Conservation (phyloP, 208 protist genomes). For the Wallacemonas sp. region DNA sequence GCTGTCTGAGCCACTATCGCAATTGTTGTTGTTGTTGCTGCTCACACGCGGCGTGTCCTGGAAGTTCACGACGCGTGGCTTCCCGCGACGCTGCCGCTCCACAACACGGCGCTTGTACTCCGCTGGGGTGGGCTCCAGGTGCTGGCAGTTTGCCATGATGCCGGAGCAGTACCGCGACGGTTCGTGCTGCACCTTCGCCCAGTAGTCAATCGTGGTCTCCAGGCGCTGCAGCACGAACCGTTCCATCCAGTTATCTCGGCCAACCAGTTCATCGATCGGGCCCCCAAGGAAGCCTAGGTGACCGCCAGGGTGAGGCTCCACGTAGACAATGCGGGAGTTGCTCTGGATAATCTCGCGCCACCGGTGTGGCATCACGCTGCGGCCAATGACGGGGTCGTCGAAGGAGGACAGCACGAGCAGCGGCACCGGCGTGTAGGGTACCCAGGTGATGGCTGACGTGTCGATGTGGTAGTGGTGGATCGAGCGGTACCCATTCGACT, state of each 20-base stretch:
- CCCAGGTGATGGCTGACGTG: constrained; percentile 37
- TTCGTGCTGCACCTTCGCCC: constrained; percentile 21
- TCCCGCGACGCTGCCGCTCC: neutral
- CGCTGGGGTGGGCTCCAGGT: neutral
- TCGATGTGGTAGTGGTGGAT: constrained; percentile 55
- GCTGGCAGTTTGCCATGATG: constrained; percentile 8
- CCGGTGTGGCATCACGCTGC: constrained; percentile 32
- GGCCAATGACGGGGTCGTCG: constrained; percentile 60
- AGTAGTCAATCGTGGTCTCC: constrained; percentile 28
- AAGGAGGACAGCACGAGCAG: constrained; percentile 33
- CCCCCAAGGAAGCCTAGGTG: constrained; percentile 65
- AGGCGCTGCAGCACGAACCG: constrained; percentile 36
- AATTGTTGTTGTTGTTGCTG: constrained; percentile 10
- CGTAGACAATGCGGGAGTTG: constrained; percentile 52
- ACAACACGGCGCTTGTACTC: constrained; percentile 10
- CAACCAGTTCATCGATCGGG: constrained; percentile 35
- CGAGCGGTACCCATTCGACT: constrained; percentile 42
- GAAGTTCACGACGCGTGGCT: neutral
- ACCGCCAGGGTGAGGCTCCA: constrained; percentile 39
- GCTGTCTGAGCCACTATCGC: neutral
- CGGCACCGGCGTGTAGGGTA: constrained; percentile 44
- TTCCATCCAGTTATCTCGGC: constrained; percentile 36
- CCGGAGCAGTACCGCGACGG: constrained; percentile 10
- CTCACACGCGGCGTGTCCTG: constrained; percentile 3
- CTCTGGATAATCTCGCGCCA: constrained; percentile 35